Base-by-base conservation (phyloP, 2,329 filamentous ascomycete genomes). In the Diaporthe sp. region DNA sequence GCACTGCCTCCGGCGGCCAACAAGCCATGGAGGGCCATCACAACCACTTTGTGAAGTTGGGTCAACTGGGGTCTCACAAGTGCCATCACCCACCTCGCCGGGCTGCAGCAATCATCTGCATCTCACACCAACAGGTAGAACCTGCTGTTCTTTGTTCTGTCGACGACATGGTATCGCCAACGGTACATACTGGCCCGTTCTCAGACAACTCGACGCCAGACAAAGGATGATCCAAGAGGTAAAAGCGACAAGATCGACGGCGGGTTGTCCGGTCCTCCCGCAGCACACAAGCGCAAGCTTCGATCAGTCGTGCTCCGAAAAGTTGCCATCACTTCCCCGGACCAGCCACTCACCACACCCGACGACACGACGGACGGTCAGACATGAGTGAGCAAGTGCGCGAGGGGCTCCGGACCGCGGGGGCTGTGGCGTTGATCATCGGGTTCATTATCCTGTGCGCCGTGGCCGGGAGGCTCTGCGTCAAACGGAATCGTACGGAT, bases 391-490 rank as follows among this genome's bases (percentile, higher is more conserved):
- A 62, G 4, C 44, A 39, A 22, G 39, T 55, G 49, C 34, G 28
- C 3, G 58, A 34, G 4, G 37, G 13, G 9, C 39, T 73, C 25
- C 31, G 31, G 17, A 46, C 71, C 8, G 71, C 58, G 15, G 37
- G 12, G 37, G 58, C 42, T 3, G 71, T 73, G 34, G 3, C 58
- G 12, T 31, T 42, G 8, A 42, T 73, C 1, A 65, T 73, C 22
- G 58, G n/a, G 12, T 53, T 73, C 17, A 73, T 73, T 5, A 17
- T 73, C 9, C n/a, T 61, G 7, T 55, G 61, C 34, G 49, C 51
- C 13, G 22, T 55, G 15, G 71, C 34, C 13, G 71, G 55, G 13
- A 57, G 25, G 46, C 22, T 61, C 34, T 73, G 71, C 25, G 46
- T 73, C 17, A 65, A 65, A 22, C 58, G 46, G 4, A 34, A 73